Percentiles rank a stretch among this genome's conserved stretches.
Conservation (phyloP, 148 eudicot genomes). For the Polygonum aviculare region DNA sequence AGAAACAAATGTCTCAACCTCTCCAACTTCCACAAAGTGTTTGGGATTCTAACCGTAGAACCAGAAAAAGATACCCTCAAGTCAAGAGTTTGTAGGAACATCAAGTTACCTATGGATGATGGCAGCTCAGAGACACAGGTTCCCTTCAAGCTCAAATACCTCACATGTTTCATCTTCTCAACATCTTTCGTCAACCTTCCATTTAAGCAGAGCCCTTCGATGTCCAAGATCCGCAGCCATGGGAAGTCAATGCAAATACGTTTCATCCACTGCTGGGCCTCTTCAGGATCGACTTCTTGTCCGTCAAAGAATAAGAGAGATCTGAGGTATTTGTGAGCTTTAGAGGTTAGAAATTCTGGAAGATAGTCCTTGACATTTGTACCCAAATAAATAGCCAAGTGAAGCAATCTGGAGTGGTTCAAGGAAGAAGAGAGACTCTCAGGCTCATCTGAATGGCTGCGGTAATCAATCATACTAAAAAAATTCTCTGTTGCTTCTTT, state of each 20-base stretch:
- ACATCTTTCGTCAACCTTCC: slow-evolving; percentile 24
- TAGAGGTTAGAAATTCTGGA: slow-evolving; percentile 4
- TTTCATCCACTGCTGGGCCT: slow-evolving; percentile 11
- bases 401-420: not conserved
- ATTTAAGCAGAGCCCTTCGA: slow-evolving; percentile 15
- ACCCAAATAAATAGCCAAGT: slow-evolving; percentile 19
- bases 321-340: slow-evolving; percentile 13
- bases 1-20: slow-evolving; percentile 36
- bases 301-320: slow-evolving; percentile 22
- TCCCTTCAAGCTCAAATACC: slow-evolving; percentile 35
- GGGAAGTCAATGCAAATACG: slow-evolving; percentile 21
- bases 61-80: slow-evolving; percentile 17
- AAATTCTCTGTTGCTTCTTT: slow-evolving; percentile 32
- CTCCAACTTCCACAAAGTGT: slow-evolving; percentile 26
- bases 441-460: not conserved
- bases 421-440: not conserved
- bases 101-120: slow-evolving; percentile 28
- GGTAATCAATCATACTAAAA: slow-evolving; percentile 11
- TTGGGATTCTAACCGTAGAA: slow-evolving; percentile 20
- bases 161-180: slow-evolving; percentile 25
- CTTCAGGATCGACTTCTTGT: slow-evolving; percentile 4
- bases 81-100: slow-evolving; percentile 42
- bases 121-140: slow-evolving; percentile 18
- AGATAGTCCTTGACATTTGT: slow-evolving; percentile 12
- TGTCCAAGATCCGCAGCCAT: slow-evolving; percentile 24